Evolutionary conservation across 31 red algal species (phyloP).

Genomic region (Asparagopsis taxiformis): DNA sequence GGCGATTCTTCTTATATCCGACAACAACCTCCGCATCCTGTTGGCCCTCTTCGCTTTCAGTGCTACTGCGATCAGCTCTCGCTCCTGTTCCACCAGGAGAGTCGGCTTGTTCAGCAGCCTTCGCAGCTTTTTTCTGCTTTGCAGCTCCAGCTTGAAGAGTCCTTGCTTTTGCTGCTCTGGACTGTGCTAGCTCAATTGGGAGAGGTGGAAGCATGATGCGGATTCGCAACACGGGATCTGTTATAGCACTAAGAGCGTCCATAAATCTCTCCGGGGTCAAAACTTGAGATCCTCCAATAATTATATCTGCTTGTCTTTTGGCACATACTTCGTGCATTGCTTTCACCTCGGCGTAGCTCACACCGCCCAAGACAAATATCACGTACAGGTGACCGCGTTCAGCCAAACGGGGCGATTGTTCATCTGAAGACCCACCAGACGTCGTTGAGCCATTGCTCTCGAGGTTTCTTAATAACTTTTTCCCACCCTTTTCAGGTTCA

Average conservation of each 20-base stretch:
- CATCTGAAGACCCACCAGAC: slow-evolving; percentile 2
- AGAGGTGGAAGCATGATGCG: slow-evolving; percentile 84
- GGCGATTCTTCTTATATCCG: slow-evolving; percentile 24
- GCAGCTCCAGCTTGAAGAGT: slow-evolving; percentile 24
- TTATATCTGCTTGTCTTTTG: slow-evolving; percentile 55
- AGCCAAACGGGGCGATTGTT: slow-evolving; percentile 24
- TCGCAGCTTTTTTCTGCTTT: neutral
- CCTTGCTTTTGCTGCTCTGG: slow-evolving; percentile 40
- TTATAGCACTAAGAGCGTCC: slow-evolving; percentile 46
- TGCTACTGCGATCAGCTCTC: neutral
- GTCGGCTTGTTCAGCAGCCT: slow-evolving; percentile 17
- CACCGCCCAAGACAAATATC: slow-evolving; percentile 80
- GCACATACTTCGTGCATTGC: slow-evolving; percentile 72
- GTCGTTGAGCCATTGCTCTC: neutral
- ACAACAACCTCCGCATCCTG: slow-evolving; percentile 12
- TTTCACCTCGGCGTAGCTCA: slow-evolving; percentile 77
- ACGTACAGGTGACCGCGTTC: slow-evolving; percentile 69
- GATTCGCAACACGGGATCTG: slow-evolving; percentile 68
- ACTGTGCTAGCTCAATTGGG: slow-evolving; percentile 66
- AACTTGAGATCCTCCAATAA: slow-evolving; percentile 76
- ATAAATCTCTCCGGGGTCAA: slow-evolving; percentile 65
- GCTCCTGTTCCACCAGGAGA: neutral
- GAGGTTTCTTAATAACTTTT: too few species aligned
- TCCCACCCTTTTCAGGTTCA: neutral
- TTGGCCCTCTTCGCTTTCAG: neutral